Conservation (phyloP, 331 rosid species). For the Cydonia oblonga region DNA sequence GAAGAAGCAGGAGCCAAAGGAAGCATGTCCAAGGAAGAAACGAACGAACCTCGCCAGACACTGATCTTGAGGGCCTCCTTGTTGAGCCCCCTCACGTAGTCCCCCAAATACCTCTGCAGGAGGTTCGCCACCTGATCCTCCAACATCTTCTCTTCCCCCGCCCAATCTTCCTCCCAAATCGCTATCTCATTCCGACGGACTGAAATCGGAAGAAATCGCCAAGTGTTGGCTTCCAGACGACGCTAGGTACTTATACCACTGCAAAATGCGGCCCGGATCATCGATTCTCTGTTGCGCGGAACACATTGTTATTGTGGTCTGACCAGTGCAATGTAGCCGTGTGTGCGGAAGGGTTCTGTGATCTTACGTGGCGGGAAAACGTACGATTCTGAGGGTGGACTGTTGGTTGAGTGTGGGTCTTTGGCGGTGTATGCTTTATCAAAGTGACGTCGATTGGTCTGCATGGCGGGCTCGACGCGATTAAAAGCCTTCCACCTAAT, state of each 20-base stretch:
- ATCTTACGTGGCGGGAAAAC: background rate
- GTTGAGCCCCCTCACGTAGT: constrained; percentile 78
- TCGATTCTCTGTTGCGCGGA: background rate
- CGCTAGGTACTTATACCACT: background rate
- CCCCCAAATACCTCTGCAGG: constrained; percentile 93
- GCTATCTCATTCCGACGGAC: constrained; percentile 10
- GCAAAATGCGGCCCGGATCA: background rate
- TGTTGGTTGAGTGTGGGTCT: background rate
- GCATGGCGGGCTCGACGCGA: too few relatives aligned
- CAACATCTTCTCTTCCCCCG: constrained; percentile 46
- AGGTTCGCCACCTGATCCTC: constrained; percentile 98
- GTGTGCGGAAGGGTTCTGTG: background rate
- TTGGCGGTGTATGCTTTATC: background rate
- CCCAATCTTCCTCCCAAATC: background rate
- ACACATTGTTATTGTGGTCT: background rate
- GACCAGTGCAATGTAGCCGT: background rate
- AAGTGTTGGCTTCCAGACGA: background rate
- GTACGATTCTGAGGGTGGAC: background rate
- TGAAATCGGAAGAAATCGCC: background rate
- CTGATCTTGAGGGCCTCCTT: constrained; percentile 98
- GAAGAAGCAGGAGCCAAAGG: background rate
- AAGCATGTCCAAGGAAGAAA: background rate
- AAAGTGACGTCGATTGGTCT: background rate
- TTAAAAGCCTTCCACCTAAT: too few relatives aligned
- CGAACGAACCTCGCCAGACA: constrained; percentile 70